Base-by-base conservation (phyloP, 1,139 yeast genomes). In the Kodamaea derodonti region DNA sequence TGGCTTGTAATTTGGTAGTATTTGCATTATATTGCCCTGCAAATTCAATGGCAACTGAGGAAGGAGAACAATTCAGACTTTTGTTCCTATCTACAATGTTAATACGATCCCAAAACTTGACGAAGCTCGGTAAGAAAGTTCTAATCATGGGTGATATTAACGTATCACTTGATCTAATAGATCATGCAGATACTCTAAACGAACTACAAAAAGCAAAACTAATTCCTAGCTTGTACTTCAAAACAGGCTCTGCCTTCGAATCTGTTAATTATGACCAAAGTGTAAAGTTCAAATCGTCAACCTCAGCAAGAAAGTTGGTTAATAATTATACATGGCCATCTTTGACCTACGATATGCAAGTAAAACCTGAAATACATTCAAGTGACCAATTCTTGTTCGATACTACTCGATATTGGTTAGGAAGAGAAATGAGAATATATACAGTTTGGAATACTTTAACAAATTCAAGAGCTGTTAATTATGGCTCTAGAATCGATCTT, bases 11-110 rank as follows among this genome's bases (percentile, higher is more conserved):
- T 42, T 58, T 80, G 2, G 84, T 84, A 2, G 57, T 92, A 0
- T 77, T 92, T 36, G 78, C 90, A 1, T 72, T 87, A 2, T 92
- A 92, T 52, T 90, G 97, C 51, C 97, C 97, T 0, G 97, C 97
- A 1, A 87, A 88, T 51, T 85, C 97, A 0, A 63, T 64, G 59
- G 67, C 62, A 0, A 75, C 87, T 0, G 88, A 79, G 3, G 85
- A 80, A 33, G 94, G 94, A 9, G 84, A 81, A 38, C 57, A 56
- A 14, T 83, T 67, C 47, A 62, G 95, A 30, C 51, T 76, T 29
- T 55, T 62, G 10, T 92, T 85, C 49, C 63, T 85, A 37, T 61
- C 65, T 13, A 58, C 74, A 1, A 54, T 92, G 33, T 73, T 87
- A 31, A 56, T 67, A 33, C 65, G 98, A 35, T 73, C 87, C 14